Conservation (phyloP, 495 filamentous ascomycete genomes). For the Tuber indicum region DNA sequence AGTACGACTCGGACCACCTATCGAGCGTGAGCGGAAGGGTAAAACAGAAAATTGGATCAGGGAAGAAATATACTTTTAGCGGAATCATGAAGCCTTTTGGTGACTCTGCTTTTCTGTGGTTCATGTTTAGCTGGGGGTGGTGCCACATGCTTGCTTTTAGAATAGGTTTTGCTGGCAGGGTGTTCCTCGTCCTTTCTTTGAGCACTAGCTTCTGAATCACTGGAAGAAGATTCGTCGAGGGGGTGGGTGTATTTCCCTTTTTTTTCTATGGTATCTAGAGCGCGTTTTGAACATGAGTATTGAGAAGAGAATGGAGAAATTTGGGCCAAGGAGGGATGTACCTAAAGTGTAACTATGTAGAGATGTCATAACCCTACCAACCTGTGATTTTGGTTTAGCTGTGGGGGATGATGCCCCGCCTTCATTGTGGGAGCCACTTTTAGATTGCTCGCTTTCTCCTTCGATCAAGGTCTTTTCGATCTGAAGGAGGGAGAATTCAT, state of each 20-base stretch:
- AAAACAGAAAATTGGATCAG: background rate
- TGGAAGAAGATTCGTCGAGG: background rate
- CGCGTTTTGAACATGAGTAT: background rate
- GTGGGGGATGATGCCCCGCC: background rate
- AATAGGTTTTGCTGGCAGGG: background rate
- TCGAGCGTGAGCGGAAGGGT: background rate
- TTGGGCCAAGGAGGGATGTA: background rate
- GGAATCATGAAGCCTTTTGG: background rate
- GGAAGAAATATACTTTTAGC: background rate
- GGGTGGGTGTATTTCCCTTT: background rate
- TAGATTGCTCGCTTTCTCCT: background rate
- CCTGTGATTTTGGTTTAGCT: background rate
- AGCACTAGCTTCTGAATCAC: background rate
- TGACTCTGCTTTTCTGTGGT: background rate
- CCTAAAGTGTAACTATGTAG: background rate
- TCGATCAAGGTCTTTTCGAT: too few species aligned
- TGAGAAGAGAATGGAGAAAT: background rate
- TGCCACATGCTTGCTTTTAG: background rate
- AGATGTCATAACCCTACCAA: background rate
- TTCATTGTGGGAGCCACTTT: background rate
- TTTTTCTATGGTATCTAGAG: background rate
- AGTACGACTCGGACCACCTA: background rate
- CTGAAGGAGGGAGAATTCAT: too few species aligned
- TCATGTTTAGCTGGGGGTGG: background rate
- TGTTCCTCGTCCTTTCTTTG: background rate